Evolutionary conservation across 1,139 yeast species (phyloP), one percentile per base, ranked within the genome.

Genomic region (Candida frijolesensis): DNA sequence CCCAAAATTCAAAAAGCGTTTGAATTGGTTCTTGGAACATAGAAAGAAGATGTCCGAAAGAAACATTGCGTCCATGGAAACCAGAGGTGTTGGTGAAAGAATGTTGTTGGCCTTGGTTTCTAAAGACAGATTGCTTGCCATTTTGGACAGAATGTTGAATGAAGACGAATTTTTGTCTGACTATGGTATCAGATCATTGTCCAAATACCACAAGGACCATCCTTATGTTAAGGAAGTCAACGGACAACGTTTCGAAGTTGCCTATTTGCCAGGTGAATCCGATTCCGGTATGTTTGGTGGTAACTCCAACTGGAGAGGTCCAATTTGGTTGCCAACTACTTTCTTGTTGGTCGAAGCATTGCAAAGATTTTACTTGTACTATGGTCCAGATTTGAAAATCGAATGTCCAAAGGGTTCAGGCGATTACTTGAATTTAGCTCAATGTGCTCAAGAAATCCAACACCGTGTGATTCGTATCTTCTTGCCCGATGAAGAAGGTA

Each of bases 301-400:
- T 57, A 92, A 92, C 66, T 90, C 97, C 29, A 92, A 91, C 69
- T 92, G 98, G 98, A 80, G 98, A 70, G 98, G 98, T 4, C 97
- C 98, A n/a, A 90, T 92, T 62, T 92, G 98, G 98, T 90, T 92
- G 76, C 97, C 98, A 22, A 90, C 91, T 11, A 91, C 89, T 63
- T 92, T 92, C 69, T 74, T 92, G 57, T 74, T 92, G 46, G 91
- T 91, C 52, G 98, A 92, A 72, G 85, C 97, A 0, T 76, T 92
- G 60, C 96, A 92, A 68, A 79, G 97, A 61, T 91, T 90, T 67
- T 91, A 87, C 69, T 76, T 92, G 66, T 92, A 91, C 74, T 91
- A 91, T 66, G 98, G 98, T 15, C 85, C 94, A 18, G 85, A 81
- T 45, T 80, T 92, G 62, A 88, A 88, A 68, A 88, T 92, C 45